These are phyloP conservation scores for Leccinum imitatum DNA, from an alignment of 768 basidiomycete species.

Conservation along the genomic window DNA sequence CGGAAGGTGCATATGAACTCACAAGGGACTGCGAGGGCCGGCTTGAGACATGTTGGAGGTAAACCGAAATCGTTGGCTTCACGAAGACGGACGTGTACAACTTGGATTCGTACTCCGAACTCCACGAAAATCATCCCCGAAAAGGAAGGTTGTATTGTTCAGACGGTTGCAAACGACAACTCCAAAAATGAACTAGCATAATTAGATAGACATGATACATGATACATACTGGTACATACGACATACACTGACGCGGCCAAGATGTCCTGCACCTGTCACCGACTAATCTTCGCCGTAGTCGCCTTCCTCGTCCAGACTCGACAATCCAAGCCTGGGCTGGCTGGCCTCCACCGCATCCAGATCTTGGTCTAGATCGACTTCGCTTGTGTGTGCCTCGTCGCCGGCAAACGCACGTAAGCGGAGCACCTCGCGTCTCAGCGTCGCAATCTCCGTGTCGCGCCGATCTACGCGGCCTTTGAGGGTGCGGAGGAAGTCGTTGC, in stretches of 20 bases:
- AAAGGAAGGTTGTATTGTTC: slow-evolving; percentile 11
- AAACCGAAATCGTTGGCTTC: neutral
- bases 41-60: slow-evolving; percentile 18
- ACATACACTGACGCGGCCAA: slow-evolving; percentile 5
- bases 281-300: slow-evolving; percentile 32
- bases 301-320: slow-evolving; percentile 32
- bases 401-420: slow-evolving; percentile 47
- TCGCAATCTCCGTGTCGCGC: slow-evolving; percentile 74
- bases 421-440: slow-evolving; percentile 63
- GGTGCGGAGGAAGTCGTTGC: slow-evolving; percentile 82
- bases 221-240: slow-evolving; percentile 3
- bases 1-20: slow-evolving; percentile 14
- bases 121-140: slow-evolving; percentile 28
- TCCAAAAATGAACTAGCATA: neutral
- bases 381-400: slow-evolving; percentile 20
- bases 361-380: slow-evolving; percentile 31
- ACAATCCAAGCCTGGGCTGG: slow-evolving; percentile 20
- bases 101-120: slow-evolving; percentile 23
- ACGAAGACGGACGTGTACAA: neutral
- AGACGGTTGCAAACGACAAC: neutral
- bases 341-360: slow-evolving; percentile 30
- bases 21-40: slow-evolving; percentile 42
- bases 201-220: slow-evolving; percentile 14
- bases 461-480: slow-evolving; percentile 77
- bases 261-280: neutral